Evolutionary conservation across 2,329 filamentous ascomycete species (phyloP).

Genomic region (Verruconis gallopava): DNA sequence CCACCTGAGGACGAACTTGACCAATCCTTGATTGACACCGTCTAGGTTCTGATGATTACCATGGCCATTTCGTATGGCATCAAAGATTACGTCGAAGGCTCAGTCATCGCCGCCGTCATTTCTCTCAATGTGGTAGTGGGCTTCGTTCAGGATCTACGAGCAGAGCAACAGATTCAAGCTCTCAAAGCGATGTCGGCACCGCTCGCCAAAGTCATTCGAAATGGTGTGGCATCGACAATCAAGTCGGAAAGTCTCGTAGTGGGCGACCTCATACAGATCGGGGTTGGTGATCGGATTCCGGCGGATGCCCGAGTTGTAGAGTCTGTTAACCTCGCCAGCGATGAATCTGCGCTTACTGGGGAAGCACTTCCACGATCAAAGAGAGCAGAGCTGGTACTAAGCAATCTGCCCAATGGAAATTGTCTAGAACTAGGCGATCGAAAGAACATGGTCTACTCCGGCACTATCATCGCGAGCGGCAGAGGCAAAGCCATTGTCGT

Average conservation of each 20-base stretch:
- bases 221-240: constrained; percentile 23
- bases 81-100: constrained; percentile 49
- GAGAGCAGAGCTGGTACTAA: constrained; percentile 41
- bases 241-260: constrained; percentile 25
- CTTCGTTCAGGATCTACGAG: constrained; percentile 37
- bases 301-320: constrained; percentile 51
- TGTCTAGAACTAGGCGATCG: constrained; percentile 43
- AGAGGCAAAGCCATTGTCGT: constrained; percentile 56
- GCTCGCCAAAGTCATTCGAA: constrained; percentile 24
- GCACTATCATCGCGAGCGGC: constrained; percentile 58
- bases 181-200: constrained; percentile 28
- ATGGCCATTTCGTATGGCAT: constrained; percentile 57
- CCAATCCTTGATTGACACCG: not conserved
- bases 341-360: constrained; percentile 62
- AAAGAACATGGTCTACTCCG: constrained; percentile 57
- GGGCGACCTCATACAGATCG: constrained; percentile 26
- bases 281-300: constrained; percentile 48
- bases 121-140: constrained; percentile 53
- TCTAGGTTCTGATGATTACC: constrained; percentile 59
- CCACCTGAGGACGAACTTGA: constrained; percentile 2
- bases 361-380: constrained; percentile 60
- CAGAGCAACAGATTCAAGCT: constrained; percentile 29
- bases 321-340: constrained; percentile 61
- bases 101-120: constrained; percentile 51
- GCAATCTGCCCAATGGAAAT: constrained; percentile 16